These are phyloP conservation scores for Rhamnella rubrinervis DNA, from an alignment of 331 rosid species.

Conservation along the genomic window DNA sequence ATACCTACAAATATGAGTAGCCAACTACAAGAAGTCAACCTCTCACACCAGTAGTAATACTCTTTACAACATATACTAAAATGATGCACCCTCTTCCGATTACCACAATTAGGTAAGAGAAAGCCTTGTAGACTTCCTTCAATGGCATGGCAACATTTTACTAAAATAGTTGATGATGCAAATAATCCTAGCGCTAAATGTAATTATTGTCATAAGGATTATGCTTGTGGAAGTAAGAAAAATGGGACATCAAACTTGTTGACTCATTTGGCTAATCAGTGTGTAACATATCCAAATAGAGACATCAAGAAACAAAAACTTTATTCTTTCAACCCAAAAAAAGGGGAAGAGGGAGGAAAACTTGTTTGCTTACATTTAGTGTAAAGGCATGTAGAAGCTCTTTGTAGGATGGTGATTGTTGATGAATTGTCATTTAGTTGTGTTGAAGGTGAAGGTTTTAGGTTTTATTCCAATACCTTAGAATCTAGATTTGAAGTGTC, in stretches of 20 bases:
- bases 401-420: not conserved
- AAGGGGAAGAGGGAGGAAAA: not conserved
- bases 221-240: not conserved
- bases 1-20: no score
- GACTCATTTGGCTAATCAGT: not conserved
- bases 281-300: not conserved
- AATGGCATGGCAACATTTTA: no score
- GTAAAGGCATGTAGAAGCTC: not conserved
- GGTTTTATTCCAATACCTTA: not conserved
- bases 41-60: no score
- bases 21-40: no score
- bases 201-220: not conserved
- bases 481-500: slow-evolving; percentile 5
- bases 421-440: not conserved
- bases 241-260: not conserved
- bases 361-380: not conserved
- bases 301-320: not conserved
- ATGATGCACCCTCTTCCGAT: no score
- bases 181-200: not conserved
- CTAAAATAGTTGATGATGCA: no score
- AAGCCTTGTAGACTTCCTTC: no score
- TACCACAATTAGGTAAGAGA: no score
- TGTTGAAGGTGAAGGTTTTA: not conserved
- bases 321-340: not conserved
- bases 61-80: no score